phyloP scores from a whole-genome alignment of 1,284 basidiomycete species.

The Rhodotorula sp. region DNA sequence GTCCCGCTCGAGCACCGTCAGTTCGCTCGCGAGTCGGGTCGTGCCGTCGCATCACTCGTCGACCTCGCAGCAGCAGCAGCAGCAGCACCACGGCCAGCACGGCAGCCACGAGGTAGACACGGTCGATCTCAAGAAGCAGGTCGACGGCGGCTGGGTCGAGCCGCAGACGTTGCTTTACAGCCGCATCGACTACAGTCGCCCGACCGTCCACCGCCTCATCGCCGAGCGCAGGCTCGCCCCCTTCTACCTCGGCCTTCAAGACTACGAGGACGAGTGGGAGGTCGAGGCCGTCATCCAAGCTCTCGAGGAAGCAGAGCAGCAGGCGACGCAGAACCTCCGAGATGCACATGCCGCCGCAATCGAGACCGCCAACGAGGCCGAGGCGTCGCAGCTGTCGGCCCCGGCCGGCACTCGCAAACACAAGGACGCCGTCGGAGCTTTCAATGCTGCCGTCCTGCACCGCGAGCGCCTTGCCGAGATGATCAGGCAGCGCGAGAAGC shows the following conservation, averaged over 20 bases:
- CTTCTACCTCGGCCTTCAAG: slow-evolving; percentile 92
- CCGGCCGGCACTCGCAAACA: slow-evolving; percentile 30
- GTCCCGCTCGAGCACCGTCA: slow-evolving; percentile 21
- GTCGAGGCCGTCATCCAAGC: slow-evolving; percentile 76
- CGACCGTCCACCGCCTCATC: slow-evolving; percentile 76
- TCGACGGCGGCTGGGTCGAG: slow-evolving; percentile 66
- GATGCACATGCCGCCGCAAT: slow-evolving; percentile 31
- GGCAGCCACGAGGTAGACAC: neutral
- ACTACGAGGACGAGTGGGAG: slow-evolving; percentile 82
- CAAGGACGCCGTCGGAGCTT: slow-evolving; percentile 35
- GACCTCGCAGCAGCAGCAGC: neutral
- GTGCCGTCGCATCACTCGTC: neutral
- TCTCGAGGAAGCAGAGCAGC: slow-evolving; percentile 31
- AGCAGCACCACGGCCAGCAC: neutral
- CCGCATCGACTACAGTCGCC: slow-evolving; percentile 82
- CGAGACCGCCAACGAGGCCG: slow-evolving; percentile 32
- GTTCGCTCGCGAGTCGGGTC: neutral
- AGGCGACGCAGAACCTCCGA: slow-evolving; percentile 33
- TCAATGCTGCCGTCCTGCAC: slow-evolving; percentile 23
- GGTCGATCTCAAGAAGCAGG: slow-evolving; percentile 47
- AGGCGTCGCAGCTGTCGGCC: slow-evolving; percentile 24
- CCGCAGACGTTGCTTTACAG: slow-evolving; percentile 85
- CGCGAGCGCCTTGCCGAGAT: slow-evolving; percentile 40
- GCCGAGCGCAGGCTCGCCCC: slow-evolving; percentile 83
- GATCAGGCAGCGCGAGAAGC: slow-evolving; percentile 32